Conservation (phyloP, 495 filamentous ascomycete species). For the Cercophora samala region DNA sequence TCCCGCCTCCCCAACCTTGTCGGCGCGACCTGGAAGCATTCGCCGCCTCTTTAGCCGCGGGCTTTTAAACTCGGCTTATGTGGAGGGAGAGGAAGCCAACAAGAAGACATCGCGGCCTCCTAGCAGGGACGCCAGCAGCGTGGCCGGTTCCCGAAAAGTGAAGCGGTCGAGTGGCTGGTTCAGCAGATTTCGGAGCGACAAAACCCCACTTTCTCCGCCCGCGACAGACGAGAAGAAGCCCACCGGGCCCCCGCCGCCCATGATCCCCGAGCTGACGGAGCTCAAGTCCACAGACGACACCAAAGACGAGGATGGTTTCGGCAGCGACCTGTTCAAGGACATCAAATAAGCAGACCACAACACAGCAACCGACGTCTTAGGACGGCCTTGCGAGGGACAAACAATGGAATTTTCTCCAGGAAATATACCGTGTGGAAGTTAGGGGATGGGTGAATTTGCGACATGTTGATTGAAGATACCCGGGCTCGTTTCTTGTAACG, state of each 20-base stretch:
- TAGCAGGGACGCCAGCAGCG: constrained; percentile 36
- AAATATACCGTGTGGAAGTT: not conserved
- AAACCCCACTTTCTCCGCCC: constrained; percentile 24
- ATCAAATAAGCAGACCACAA: constrained; percentile 40
- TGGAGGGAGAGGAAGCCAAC: constrained; percentile 33
- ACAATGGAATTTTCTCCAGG: not conserved
- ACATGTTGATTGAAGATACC: constrained; percentile 35
- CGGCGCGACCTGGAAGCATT: constrained; percentile 43
- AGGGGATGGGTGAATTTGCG: constrained; percentile 12
- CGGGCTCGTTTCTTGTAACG: constrained; percentile 22
- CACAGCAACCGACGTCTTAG: not conserved
- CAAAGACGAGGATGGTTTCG: constrained; percentile 42
- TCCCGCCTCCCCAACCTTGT: constrained; percentile 44
- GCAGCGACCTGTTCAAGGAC: constrained; percentile 58
- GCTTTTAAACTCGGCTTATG: constrained; percentile 45
- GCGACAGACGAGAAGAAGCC: constrained; percentile 39
- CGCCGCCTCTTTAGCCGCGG: constrained; percentile 46
- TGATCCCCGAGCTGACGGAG: constrained; percentile 56
- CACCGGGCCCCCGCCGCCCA: constrained; percentile 53
- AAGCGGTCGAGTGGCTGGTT: constrained; percentile 52
- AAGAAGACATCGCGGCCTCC: constrained; percentile 33
- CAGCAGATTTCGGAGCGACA: constrained; percentile 39
- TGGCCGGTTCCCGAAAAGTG: constrained; percentile 40
- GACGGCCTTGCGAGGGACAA: not conserved
- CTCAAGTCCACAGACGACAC: constrained; percentile 47